These are phyloP conservation scores for Parmelia sp. DNA, from an alignment of 495 filamentous ascomycete species.

Conservation along the genomic window DNA sequence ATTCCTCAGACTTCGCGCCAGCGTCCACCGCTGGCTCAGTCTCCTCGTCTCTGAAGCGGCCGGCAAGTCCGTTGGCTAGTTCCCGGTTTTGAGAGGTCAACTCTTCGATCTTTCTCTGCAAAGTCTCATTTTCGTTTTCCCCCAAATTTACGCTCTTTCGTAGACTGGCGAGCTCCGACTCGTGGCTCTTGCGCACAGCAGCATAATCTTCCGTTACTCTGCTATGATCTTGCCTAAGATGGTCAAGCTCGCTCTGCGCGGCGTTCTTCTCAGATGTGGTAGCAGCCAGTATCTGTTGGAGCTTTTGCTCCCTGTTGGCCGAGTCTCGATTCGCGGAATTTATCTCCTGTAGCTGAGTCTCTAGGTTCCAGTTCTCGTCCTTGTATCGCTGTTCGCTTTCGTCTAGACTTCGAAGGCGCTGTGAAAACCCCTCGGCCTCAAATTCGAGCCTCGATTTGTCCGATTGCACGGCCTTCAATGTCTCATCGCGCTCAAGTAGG, in stretches of 20 bases:
- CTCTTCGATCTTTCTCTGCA: slow-evolving; percentile 81
- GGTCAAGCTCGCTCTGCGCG: slow-evolving; percentile 78
- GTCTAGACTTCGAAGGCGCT: slow-evolving; percentile 72
- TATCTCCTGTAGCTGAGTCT: slow-evolving; percentile 80
- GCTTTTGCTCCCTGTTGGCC: slow-evolving; percentile 68
- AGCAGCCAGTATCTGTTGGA: slow-evolving; percentile 62
- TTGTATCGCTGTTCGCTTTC: slow-evolving; percentile 94
- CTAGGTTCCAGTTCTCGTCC: slow-evolving; percentile 95
- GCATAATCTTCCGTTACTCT: slow-evolving; percentile 77
- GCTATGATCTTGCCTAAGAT: slow-evolving; percentile 68
- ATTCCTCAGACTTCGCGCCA: slow-evolving; percentile 56
- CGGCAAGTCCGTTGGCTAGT: slow-evolving; percentile 67
- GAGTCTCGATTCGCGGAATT: slow-evolving; percentile 62
- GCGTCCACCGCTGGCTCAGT: slow-evolving; percentile 51
- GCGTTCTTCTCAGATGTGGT: slow-evolving; percentile 67
- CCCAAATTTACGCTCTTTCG: slow-evolving; percentile 66
- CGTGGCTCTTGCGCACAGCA: slow-evolving; percentile 69
- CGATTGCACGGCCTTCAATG: slow-evolving; percentile 62
- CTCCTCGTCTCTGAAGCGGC: slow-evolving; percentile 61
- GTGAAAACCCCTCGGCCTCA: slow-evolving; percentile 70
- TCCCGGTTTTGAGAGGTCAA: slow-evolving; percentile 82
- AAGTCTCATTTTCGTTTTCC: slow-evolving; percentile 63
- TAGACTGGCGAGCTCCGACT: slow-evolving; percentile 74
- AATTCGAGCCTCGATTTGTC: slow-evolving; percentile 74
- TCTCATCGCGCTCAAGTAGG: slow-evolving; percentile 79